These are phyloP conservation scores for Seminavis robusta DNA, from an alignment of 108 stramenopile genomes.

Conservation along the genomic window DNA sequence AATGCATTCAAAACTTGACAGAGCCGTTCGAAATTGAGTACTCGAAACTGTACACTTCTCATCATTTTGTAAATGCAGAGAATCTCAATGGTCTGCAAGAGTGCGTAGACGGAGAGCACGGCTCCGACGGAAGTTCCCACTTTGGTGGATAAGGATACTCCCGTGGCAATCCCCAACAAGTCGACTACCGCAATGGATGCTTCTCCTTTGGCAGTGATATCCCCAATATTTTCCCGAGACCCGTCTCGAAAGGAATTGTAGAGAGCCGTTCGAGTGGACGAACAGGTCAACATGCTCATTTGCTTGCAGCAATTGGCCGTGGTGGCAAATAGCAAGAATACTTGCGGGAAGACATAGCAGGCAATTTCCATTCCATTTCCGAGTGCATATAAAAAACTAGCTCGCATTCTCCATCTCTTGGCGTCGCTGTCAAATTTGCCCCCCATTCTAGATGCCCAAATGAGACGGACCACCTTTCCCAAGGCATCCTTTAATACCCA, in stretches of 20 bases:
- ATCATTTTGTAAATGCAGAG: slow-evolving; percentile 88
- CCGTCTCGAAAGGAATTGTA: slow-evolving; percentile 87
- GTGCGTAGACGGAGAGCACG: slow-evolving; percentile 60
- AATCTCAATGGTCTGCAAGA: slow-evolving; percentile 78
- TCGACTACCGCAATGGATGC: slow-evolving; percentile 95
- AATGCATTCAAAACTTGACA: slow-evolving; percentile 36
- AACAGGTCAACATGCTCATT: slow-evolving; percentile 86
- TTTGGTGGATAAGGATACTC: slow-evolving; percentile 63
- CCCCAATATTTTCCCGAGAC: slow-evolving; percentile 87
- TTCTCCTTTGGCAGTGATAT: slow-evolving; percentile 96
- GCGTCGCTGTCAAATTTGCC: slow-evolving; percentile 91
- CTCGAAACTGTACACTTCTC: slow-evolving; percentile 71
- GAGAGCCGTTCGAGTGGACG: slow-evolving; percentile 85
- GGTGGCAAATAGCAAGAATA: slow-evolving; percentile 87
- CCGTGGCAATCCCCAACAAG: slow-evolving; percentile 80
- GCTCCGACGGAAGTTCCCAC: slow-evolving; percentile 53
- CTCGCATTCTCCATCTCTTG: slow-evolving; percentile 91
- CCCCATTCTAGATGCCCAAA: slow-evolving; percentile 95
- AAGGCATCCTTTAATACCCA: slow-evolving; percentile 95
- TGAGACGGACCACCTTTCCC: slow-evolving; percentile 86
- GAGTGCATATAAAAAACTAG: slow-evolving; percentile 70
- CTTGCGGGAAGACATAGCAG: slow-evolving; percentile 77
- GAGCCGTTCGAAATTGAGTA: slow-evolving; percentile 88
- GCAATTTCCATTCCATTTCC: slow-evolving; percentile 89
- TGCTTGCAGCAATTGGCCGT: slow-evolving; percentile 90